Percentiles rank a stretch among this genome's conserved stretches.
Evolutionary conservation across 805 yeast genomes (phyloP).

Genomic region (Wickerhamomyces sydowiorum): DNA sequence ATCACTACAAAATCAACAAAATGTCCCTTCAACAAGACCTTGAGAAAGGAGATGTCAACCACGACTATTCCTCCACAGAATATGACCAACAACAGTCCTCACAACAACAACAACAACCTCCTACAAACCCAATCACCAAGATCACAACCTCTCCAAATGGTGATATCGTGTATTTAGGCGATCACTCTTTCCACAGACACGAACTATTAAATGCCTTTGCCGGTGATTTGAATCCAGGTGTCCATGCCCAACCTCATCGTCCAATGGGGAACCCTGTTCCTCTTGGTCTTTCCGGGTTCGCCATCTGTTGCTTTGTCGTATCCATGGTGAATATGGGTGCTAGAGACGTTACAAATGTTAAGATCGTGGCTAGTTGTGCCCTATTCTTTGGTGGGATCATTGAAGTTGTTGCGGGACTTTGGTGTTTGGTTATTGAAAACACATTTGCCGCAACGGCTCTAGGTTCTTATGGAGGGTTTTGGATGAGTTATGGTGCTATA

Average conservation of each 20-base stretch:
- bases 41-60: neutral
- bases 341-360: conserved; percentile 36
- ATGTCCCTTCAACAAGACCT: neutral
- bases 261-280: conserved; percentile 41
- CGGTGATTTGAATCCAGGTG: conserved; percentile 44
- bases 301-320: conserved; percentile 39
- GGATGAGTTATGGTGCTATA: conserved; percentile 44
- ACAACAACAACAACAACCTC: neutral
- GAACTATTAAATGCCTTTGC: conserved; percentile 57
- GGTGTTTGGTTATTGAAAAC: conserved; percentile 46
- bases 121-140: neutral
- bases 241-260: conserved; percentile 21
- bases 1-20: too few relatives aligned
- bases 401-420: conserved; percentile 44
- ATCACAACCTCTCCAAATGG: conserved; percentile 4
- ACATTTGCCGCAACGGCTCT: conserved; percentile 53
- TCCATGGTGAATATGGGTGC: conserved; percentile 43
- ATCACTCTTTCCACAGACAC: conserved; percentile 30
- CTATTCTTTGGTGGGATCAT: conserved; percentile 46
- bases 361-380: conserved; percentile 39
- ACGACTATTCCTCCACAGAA: neutral
- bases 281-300: conserved; percentile 45
- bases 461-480: conserved; percentile 49
- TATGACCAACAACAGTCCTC: neutral
- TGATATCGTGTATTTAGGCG: conserved; percentile 22